These are phyloP conservation scores for Apiotrichum montevideense DNA, from an alignment of 1,284 basidiomycete species.

Conservation along the genomic window DNA sequence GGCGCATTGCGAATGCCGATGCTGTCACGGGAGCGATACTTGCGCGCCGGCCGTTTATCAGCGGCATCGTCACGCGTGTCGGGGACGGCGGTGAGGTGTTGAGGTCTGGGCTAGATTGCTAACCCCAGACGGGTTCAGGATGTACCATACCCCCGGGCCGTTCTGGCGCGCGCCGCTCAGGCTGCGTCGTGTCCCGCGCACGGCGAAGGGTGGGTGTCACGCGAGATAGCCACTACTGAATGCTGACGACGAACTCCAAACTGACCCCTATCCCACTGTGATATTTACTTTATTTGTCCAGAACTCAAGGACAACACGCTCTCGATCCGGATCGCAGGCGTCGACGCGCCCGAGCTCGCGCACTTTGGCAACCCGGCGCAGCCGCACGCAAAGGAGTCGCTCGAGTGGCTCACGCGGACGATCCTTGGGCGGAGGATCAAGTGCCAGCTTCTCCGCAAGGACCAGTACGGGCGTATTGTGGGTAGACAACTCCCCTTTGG, in stretches of 20 bases:
- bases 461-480: constrained; percentile 77
- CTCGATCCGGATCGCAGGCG: constrained; percentile 74
- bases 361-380: constrained; percentile 76
- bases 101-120: neutral
- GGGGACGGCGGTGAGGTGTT: constrained; percentile 56
- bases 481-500: constrained; percentile 20
- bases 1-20: constrained; percentile 57
- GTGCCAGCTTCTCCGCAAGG: constrained; percentile 62
- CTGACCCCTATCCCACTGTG: too few species aligned
- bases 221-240: neutral
- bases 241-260: neutral
- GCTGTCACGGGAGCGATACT: constrained; percentile 60
- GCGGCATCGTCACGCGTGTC: constrained; percentile 71
- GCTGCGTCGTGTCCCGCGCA: constrained; percentile 58
- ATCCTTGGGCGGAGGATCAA: constrained; percentile 51
- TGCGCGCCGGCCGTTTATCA: constrained; percentile 58
- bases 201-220: constrained; percentile 54
- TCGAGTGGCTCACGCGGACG: constrained; percentile 61
- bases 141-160: constrained; percentile 75
- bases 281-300: constrained; percentile 27
- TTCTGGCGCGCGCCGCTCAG: constrained; percentile 68
- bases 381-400: constrained; percentile 61
- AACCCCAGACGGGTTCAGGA: constrained; percentile 51
- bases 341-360: constrained; percentile 78
- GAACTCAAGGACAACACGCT: constrained; percentile 70